Conservation (phyloP, 768 basidiomycete genomes). For the Boletus vermiculosoides region DNA sequence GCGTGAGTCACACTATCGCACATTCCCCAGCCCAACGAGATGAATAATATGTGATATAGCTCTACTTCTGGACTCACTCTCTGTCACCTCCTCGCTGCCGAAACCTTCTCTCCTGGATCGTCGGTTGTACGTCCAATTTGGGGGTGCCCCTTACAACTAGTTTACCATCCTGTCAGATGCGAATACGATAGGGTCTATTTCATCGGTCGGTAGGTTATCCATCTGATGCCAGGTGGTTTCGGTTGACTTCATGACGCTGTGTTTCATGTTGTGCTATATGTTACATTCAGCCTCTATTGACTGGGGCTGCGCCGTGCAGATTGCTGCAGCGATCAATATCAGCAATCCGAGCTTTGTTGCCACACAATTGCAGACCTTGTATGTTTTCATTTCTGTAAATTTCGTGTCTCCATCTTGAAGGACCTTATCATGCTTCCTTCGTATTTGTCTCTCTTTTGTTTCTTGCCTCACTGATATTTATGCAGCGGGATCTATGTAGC, state of each 20-base stretch:
- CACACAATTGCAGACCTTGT: slow-evolving; percentile 47
- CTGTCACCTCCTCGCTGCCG: slow-evolving; percentile 55
- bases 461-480: neutral
- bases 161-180: slow-evolving; percentile 32
- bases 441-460: neutral
- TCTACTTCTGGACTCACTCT: slow-evolving; percentile 69
- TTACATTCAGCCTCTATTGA: slow-evolving; percentile 51
- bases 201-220: slow-evolving; percentile 32
- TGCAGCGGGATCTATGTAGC: slow-evolving; percentile 63
- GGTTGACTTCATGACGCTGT: neutral
- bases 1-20: slow-evolving; percentile 24
- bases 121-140: slow-evolving; percentile 50
- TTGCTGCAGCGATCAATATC: slow-evolving; percentile 65
- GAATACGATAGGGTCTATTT: slow-evolving; percentile 55
- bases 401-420: neutral
- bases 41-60: slow-evolving; percentile 27
- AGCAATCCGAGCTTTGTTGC: slow-evolving; percentile 39
- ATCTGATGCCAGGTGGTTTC: neutral
- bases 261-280: neutral
- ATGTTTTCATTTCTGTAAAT: slow-evolving; percentile 5
- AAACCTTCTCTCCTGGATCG: slow-evolving; percentile 64
- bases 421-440: slow-evolving; percentile 44
- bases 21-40: neutral
- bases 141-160: neutral
- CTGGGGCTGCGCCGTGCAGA: slow-evolving; percentile 64